Percentiles rank a stretch among this genome's conserved stretches.
phyloP scores from a whole-genome alignment of 805 yeast genomes.

The Starmerella lactis-condensi region DNA sequence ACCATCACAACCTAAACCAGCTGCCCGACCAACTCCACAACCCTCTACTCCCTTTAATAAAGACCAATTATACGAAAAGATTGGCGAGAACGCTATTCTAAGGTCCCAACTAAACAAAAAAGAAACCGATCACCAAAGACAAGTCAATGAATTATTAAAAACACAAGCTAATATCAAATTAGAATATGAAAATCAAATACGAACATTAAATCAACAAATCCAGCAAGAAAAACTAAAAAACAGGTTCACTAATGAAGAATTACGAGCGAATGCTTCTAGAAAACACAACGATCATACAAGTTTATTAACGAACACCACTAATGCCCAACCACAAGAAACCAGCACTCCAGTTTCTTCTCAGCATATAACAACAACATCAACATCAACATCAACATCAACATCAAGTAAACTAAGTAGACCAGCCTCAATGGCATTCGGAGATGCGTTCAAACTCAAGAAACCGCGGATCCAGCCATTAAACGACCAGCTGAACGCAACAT shows the following conservation, averaged over 20 bases:
- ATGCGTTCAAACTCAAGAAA: conserved; percentile 19
- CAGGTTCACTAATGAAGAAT: conserved; percentile 28
- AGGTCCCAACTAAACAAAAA: conserved; percentile 39
- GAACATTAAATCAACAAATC: conserved; percentile 26
- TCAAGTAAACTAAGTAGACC: conserved; percentile 9
- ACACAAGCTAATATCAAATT: conserved; percentile 14
- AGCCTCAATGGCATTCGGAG: conserved; percentile 13
- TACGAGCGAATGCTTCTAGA: conserved; percentile 5
- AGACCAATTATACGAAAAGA: conserved; percentile 22
- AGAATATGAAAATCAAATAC: conserved; percentile 24
- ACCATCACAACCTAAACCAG: conserved; percentile 1
- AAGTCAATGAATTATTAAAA: conserved; percentile 17
- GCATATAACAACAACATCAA: no score
- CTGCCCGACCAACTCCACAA: conserved; percentile 5
- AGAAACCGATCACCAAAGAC: conserved; percentile 16
- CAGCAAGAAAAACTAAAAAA: conserved; percentile 36
- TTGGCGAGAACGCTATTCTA: conserved; percentile 68
- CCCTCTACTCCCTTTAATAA: conserved; percentile 4
- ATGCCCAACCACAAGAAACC: no score
- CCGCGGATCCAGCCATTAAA: conserved; percentile 4
- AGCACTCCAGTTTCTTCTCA: no score
- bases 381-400: neutral
- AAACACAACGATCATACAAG: no score
- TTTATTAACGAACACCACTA: no score
- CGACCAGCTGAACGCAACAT: neutral